These are phyloP conservation scores for Aspergillus awamori DNA, from an alignment of 2,329 filamentous ascomycete genomes.

Conservation along the genomic window DNA sequence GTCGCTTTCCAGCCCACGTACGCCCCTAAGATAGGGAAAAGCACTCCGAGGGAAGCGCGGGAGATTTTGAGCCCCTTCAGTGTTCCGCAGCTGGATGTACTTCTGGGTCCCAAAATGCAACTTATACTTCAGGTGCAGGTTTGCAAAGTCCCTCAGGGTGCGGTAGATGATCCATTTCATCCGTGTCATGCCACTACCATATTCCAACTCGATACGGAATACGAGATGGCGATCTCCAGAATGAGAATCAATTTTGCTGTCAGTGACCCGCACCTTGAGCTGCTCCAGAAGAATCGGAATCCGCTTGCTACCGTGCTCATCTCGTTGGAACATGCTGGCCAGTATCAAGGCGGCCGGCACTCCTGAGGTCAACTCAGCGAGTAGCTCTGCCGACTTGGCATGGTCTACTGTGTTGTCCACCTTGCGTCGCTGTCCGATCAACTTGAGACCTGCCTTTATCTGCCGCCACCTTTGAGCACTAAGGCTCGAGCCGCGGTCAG, in stretches of 20 bases:
- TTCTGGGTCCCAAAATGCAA: conserved; percentile 81
- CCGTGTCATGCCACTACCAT: conserved; percentile 89
- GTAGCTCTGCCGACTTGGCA: conserved; percentile 91
- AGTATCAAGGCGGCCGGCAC: conserved; percentile 91
- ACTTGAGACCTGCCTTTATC: conserved; percentile 84
- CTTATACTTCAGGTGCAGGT: conserved; percentile 92
- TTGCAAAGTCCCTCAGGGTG: conserved; percentile 85
- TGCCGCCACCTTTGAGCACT: conserved; percentile 85
- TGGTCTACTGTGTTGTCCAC: conserved; percentile 85
- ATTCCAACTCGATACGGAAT: conserved; percentile 91
- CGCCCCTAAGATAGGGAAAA: conserved; percentile 84
- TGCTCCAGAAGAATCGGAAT: conserved; percentile 96
- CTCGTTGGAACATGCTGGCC: conserved; percentile 95
- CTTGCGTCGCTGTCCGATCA: conserved; percentile 75
- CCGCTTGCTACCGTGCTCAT: conserved; percentile 92
- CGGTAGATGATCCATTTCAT: conserved; percentile 96
- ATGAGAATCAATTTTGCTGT: conserved; percentile 69
- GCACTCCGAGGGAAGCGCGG: conserved; percentile 87
- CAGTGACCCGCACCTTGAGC: conserved; percentile 82
- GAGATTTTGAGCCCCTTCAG: conserved; percentile 74
- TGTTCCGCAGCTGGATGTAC: conserved; percentile 70
- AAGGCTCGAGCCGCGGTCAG: conserved; percentile 71
- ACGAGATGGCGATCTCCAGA: conserved; percentile 72
- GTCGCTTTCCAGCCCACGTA: conserved; percentile 77
- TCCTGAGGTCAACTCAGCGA: conserved; percentile 91